Evolutionary conservation across 768 basidiomycete genomes (phyloP), one percentile per base, ranked within the genome.

Genomic region (Boletus patriciae): DNA sequence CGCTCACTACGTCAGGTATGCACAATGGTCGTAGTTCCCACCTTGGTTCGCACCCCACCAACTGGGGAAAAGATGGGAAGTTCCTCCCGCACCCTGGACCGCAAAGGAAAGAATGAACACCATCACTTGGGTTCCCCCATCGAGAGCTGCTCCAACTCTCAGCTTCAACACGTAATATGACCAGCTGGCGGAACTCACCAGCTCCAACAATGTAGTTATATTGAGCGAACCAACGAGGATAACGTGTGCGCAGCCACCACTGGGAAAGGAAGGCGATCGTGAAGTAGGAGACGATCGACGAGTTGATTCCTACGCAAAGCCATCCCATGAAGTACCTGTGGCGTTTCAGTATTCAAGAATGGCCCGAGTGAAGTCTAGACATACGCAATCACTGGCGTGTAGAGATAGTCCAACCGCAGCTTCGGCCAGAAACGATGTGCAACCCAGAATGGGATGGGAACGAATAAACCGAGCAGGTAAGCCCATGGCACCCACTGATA

Each of bases 151-250:
- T 34, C 41, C 43, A 38, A 42, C 21, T 19, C 8, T 57, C 23
- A 64, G 46, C 11, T 46, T 33, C 36, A 21, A 21, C 13, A 42
- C 18, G 25, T 12, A 48, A 11, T 4, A 16, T n/a, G 19, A 40
- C 33, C 23, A 16, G 18, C 29, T 29, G n/a, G n/a, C 2, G 16
- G 33, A 41, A 60, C 70, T 56, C 42, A 71, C 68, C 87, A 41
- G 85, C 88, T 29, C 84, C 84, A 4, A 88, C 69, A 38, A 86
- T 80, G 63, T 85, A 86, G 65, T 87, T 86, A 67, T 85, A 85
- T 62, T 76, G 75, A 63, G 80, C 79, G 70, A 85, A 89, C 86
- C 86, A 90, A 15, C 78, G 78, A 2, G 87, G 83, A 54, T 84
- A 74, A 57, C 80, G 78, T 38, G 70, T 77, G 34, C 85, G 74